Percentiles rank a stretch among this genome's conserved stretches.
phyloP scores from a whole-genome alignment of 2,329 filamentous ascomycete species.

The Curvularia verruculosa region DNA sequence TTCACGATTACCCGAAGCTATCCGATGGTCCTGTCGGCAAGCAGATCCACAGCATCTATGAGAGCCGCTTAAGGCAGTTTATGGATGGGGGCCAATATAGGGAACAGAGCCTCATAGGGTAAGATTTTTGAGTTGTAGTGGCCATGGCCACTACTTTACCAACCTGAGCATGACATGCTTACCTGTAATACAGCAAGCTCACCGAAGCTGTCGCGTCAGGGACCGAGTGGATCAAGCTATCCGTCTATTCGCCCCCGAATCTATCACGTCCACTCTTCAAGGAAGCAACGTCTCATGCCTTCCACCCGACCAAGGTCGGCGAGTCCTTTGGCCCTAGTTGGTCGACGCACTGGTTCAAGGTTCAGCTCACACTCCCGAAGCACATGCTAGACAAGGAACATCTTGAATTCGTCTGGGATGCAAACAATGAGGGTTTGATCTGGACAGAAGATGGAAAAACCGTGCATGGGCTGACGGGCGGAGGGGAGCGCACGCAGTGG shows the following conservation, averaged over 20 bases:
- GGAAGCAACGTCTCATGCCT: conserved; percentile 78
- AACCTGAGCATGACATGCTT: conserved; percentile 9
- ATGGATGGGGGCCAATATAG: conserved; percentile 74
- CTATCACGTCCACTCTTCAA: conserved; percentile 83
- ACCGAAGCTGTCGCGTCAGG: conserved; percentile 72
- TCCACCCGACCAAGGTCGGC: conserved; percentile 75
- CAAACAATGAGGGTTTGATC: conserved; percentile 90
- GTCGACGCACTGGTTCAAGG: conserved; percentile 97
- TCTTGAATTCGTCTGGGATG: conserved; percentile 96
- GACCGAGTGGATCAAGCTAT: conserved; percentile 79
- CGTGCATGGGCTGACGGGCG: conserved; percentile 88
- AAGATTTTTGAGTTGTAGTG: conserved; percentile 38
- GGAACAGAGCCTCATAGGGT: conserved; percentile 74
- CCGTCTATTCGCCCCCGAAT: conserved; percentile 81
- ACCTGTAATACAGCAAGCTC: conserved; percentile 64
- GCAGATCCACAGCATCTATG: conserved; percentile 80
- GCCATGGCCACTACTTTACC: not conserved
- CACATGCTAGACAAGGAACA: conserved; percentile 76
- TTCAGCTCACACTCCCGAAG: conserved; percentile 77
- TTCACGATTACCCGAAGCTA: conserved; percentile 42
- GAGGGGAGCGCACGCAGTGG: conserved; percentile 89
- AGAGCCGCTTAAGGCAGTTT: conserved; percentile 81
- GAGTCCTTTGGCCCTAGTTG: conserved; percentile 89
- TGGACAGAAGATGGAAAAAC: conserved; percentile 91
- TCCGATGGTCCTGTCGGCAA: conserved; percentile 48